Conservation (phyloP, 768 basidiomycete genomes). For the Suillus bovinus region DNA sequence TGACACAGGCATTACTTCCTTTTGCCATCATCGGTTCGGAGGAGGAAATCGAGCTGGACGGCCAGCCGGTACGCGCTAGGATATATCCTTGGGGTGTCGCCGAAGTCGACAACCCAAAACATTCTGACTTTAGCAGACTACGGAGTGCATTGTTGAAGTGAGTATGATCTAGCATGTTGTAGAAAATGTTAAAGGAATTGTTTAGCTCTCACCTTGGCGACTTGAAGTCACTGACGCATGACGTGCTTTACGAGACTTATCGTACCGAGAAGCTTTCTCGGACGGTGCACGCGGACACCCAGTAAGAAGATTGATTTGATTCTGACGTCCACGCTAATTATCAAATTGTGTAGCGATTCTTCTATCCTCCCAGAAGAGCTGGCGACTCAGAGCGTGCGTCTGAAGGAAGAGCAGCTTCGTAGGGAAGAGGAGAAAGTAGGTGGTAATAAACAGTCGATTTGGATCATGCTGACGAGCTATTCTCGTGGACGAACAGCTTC, state of each 20-base stretch:
- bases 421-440: conserved; percentile 92
- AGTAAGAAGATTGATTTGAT: conserved; percentile 41
- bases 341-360: conserved; percentile 55
- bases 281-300: conserved; percentile 78
- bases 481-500: conserved; percentile 53
- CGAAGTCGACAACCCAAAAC: conserved; percentile 99
- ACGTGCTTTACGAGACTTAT: conserved; percentile 94
- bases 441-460: background rate
- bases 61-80: conserved; percentile 87
- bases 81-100: conserved; percentile 99
- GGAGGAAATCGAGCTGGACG: conserved; percentile 93
- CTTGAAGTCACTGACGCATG: conserved; percentile 91
- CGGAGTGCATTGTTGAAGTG: conserved; percentile 90
- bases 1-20: conserved; percentile 76
- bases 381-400: conserved; percentile 92
- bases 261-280: conserved; percentile 96
- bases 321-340: conserved; percentile 25
- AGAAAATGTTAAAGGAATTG: background rate
- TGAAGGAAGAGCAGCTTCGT: conserved; percentile 98
- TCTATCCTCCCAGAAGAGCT: conserved; percentile 96
- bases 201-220: conserved; percentile 90
- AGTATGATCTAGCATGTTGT: conserved; percentile 20
- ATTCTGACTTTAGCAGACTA: conserved; percentile 97
- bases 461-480: conserved; percentile 8
- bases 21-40: conserved; percentile 98